Percentiles rank a stretch among this genome's conserved stretches.
Conservation (phyloP, 1,284 basidiomycete genomes). For the Malassezia brasiliensis region DNA sequence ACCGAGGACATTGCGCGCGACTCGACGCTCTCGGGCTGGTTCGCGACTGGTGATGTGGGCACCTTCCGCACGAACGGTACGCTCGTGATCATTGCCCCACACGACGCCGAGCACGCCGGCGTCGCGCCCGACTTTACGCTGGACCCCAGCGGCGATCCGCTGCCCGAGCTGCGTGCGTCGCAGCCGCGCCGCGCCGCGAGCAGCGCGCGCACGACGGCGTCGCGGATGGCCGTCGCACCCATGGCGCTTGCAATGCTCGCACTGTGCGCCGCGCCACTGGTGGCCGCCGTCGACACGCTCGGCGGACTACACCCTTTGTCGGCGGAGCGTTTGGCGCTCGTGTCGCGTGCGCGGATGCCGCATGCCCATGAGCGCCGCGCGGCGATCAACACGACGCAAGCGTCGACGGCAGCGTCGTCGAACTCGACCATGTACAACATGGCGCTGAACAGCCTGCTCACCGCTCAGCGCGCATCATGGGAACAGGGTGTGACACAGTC, state of each 20-base stretch:
- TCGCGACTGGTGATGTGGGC: constrained; percentile 31
- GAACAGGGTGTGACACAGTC: constrained; percentile 41
- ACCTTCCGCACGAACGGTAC: constrained; percentile 42
- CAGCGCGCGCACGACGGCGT: neutral
- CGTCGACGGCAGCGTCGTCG: neutral
- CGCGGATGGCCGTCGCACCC: neutral
- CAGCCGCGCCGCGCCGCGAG: neutral
- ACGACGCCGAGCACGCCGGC: constrained; percentile 1
- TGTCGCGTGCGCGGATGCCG: neutral
- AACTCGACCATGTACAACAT: constrained; percentile 33
- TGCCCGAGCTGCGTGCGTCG: neutral
- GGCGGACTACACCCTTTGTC: neutral
- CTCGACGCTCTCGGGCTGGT: constrained; percentile 20
- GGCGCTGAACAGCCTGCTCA: constrained; percentile 29
- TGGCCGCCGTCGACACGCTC: neutral
- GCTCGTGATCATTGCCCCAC: constrained; percentile 28
- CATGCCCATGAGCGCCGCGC: neutral
- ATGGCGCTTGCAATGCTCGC: constrained; percentile 1
- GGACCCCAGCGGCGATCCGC: constrained; percentile 2
- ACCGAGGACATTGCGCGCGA: neutral
- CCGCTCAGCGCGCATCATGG: constrained; percentile 38
- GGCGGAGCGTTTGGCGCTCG: neutral
- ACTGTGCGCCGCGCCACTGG: neutral
- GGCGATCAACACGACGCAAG: neutral
- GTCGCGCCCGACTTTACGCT: constrained; percentile 4